Evolutionary conservation across 768 basidiomycete genomes (phyloP).

Genomic region (Kwoniella shandongensis): DNA sequence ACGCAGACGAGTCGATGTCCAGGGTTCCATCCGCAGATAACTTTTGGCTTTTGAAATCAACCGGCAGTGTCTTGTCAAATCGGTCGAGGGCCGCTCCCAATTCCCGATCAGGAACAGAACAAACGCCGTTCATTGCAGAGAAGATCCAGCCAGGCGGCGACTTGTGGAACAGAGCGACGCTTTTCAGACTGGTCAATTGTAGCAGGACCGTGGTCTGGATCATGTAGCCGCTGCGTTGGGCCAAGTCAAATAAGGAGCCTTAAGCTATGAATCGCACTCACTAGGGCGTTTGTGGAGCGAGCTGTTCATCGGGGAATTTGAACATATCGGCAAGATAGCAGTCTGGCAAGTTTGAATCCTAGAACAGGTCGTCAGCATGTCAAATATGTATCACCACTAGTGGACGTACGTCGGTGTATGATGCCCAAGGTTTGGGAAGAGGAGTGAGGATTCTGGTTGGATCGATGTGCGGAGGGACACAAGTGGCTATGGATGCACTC

Average conservation of each 20-base stretch:
- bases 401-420: conserved; percentile 1
- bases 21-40: no score
- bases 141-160: no score
- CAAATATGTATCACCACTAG: background rate
- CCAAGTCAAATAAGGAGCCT: no score
- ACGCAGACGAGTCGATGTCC: no score
- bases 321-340: conserved; percentile 2
- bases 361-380: background rate
- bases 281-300: background rate
- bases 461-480: conserved; percentile 1
- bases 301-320: background rate
- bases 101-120: no score
- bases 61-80: no score
- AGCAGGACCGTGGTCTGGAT: conserved; percentile 13
- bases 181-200: background rate
- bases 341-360: background rate
- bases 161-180: background rate
- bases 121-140: no score
- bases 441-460: conserved; percentile 1
- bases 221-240: conserved; percentile 12
- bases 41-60: no score
- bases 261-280: no score
- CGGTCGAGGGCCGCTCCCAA: no score
- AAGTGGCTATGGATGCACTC: background rate
- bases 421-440: conserved; percentile 5